A percentile compares a stretch with the other conserved stretches of the same genome.
phyloP scores from a whole-genome alignment of 164 flowering plant genomes.

The Vitis vinifera region DNA sequence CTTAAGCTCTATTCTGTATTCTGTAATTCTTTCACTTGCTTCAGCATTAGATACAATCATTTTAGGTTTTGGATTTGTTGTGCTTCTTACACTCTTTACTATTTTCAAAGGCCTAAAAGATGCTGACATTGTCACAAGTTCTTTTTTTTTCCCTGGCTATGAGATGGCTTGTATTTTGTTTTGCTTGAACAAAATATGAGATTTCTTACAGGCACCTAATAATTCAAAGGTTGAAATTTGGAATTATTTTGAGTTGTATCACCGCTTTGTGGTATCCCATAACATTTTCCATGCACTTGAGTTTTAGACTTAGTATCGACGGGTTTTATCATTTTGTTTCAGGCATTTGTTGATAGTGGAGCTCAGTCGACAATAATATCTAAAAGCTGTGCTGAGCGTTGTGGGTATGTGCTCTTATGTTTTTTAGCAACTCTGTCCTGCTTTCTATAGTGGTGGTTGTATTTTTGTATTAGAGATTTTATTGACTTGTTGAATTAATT shows the following conservation, averaged over 20 bases:
- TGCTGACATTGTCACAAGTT: not conserved
- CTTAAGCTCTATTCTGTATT: not conserved
- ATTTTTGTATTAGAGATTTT: not conserved
- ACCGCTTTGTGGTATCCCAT: too few species aligned
- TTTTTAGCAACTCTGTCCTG: not conserved
- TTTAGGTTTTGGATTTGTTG: not conserved
- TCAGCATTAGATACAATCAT: not conserved
- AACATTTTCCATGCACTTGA: too few species aligned
- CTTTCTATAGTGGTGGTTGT: not conserved
- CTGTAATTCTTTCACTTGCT: not conserved
- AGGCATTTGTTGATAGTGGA: slow-evolving; percentile 99
- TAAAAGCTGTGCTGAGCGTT: slow-evolving; percentile 96
- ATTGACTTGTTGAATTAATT: not conserved
- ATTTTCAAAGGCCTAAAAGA: not conserved
- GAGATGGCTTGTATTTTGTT: not conserved
- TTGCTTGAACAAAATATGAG: not conserved
- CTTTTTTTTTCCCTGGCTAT: not conserved
- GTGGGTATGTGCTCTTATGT: slow-evolving; percentile 63
- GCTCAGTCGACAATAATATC: slow-evolving; percentile 99
- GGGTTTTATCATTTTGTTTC: slow-evolving; percentile 19
- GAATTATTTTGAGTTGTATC: not conserved
- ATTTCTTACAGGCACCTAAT: not conserved
- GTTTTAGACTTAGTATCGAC: too few species aligned
- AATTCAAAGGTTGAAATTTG: not conserved
- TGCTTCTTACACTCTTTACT: not conserved